Conservation (phyloP, 2,329 filamentous ascomycete species). For the Alternaria brassicae region DNA sequence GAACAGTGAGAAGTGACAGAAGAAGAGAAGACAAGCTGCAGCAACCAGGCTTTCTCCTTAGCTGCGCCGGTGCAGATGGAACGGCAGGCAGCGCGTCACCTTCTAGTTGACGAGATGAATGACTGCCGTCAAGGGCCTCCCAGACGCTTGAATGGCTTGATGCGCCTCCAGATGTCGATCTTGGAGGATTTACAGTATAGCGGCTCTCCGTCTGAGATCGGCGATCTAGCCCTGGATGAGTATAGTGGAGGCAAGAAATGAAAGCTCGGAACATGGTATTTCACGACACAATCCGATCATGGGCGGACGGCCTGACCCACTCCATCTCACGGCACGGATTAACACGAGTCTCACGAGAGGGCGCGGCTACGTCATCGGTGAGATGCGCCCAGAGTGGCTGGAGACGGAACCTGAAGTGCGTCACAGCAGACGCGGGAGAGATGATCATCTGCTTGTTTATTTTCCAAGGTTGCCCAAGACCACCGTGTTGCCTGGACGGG, state of each 20-base stretch:
- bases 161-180: conserved; percentile 29
- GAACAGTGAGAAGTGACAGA: conserved; percentile 4
- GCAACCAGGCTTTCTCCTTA: background rate
- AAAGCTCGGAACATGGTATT: conserved; percentile 9
- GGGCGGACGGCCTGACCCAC: conserved; percentile 1
- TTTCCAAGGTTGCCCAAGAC: background rate
- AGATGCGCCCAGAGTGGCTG: background rate
- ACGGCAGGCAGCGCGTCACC: conserved; percentile 4
- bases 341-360: background rate
- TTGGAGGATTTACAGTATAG: conserved; percentile 10
- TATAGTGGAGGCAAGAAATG: conserved; percentile 15
- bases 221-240: conserved; percentile 18
- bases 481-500: too few relatives aligned
- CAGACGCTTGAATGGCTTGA: conserved; percentile 21
- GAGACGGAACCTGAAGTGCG: background rate
- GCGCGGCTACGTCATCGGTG: conserved; percentile 1
- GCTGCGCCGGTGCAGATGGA: conserved; percentile 6
- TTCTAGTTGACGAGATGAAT: conserved; percentile 11
- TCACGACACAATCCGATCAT: conserved; percentile 10
- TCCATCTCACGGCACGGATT: background rate
- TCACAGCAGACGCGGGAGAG: background rate
- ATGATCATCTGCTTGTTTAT: background rate
- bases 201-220: conserved; percentile 20
- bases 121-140: conserved; percentile 9
- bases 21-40: background rate